Evolutionary conservation across 2,329 filamentous ascomycete species (phyloP), one percentile per base, ranked within the genome.

Genomic region (Fusarium sp.): DNA sequence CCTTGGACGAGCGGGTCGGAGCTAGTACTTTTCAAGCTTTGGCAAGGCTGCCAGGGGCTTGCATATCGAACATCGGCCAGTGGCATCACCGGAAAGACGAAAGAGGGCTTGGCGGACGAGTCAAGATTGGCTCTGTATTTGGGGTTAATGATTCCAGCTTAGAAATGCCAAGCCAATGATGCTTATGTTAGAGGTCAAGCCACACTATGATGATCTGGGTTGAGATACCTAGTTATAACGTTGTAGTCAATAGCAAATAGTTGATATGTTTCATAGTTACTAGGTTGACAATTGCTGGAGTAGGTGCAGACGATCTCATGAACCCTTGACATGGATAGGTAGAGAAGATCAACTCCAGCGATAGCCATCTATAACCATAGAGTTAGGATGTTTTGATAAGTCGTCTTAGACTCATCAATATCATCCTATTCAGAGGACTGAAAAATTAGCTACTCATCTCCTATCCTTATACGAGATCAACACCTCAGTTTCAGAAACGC

Each of bases 31-130:
- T 72, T 71, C 54, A 39, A 72, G 69, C 55, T 59, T 59, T 47
- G 42, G 55, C 57, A 68, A 74, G 72, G 68, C 70, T 74, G 72
- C 72, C 69, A 74, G 70, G 72, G 72, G 69, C 60, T 69, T 63
- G 70, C 70, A 71, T 69, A 48, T 59, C 27, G 51, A 65, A 31
- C 42, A 48, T 41, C 47, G 54, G 51, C 61, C 66, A 69, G 51
- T 69, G 56, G 47, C 37, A 63, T 42, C n/a, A 39, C 21, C 49
- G 40, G 23, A 35, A 45, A 47, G 54, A 55, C 39, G 31, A 27
- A 43, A 46, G 36, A 58, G 39, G 36, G 40, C 65, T 61, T 50
- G 56, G 53, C 46, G 40, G 56, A 51, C 41, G 48, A 53, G 42
- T 40, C 27, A 57, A 53, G 60, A 65, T 52, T 65, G 56, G 48